Evolutionary conservation across 768 basidiomycete species (phyloP), one percentile per base, ranked within the genome.

Genomic region (Agaricus blazei): DNA sequence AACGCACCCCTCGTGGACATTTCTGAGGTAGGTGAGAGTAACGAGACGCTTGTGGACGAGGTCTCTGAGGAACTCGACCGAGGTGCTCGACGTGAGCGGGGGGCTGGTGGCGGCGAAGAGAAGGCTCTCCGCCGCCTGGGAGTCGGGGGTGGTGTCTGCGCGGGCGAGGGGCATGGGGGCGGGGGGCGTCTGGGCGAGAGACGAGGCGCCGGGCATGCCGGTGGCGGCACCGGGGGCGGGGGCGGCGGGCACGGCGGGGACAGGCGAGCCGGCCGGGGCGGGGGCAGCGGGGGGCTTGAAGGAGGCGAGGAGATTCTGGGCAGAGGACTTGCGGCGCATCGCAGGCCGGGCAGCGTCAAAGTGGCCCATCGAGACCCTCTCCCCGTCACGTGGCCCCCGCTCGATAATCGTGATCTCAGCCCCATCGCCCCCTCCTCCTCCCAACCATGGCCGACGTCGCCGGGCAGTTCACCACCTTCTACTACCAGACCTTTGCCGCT

Each of bases 241-340:
- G 45, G 67, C 61, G 52, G 72, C 73, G n/a, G 61, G 48, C 68
- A 66, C 42, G 69, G 64, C 15, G 74, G 70, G 19, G 72, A 62
- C 31, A 71, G 68, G 9, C 68, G 60, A 50, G 72, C 63, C 3
- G 65, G 63, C 58, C 47, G 62, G 57, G 43, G 74, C 58, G 11
- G 68, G 61, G 11, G 66, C 59, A 49, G 61, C 55, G 56, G 59
- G 58, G 41, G 70, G 62, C 69, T 84, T 91, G 80, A 90, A 90
- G 42, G 85, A 84, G 7, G 84, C 82, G 34, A 93, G 78, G 46
- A 93, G 76, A 69, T 92, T 90, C 72, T 88, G 90, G 9, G 86
- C 90, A 9, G 89, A 90, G 19, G 88, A 89, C 73, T 93, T 93
- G 60, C 90, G 83, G 61, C 90, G 85, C 79, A 93, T 86, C 6